These are phyloP conservation scores for Podaxis rugospora DNA, from an alignment of 768 basidiomycete species.

Conservation along the genomic window DNA sequence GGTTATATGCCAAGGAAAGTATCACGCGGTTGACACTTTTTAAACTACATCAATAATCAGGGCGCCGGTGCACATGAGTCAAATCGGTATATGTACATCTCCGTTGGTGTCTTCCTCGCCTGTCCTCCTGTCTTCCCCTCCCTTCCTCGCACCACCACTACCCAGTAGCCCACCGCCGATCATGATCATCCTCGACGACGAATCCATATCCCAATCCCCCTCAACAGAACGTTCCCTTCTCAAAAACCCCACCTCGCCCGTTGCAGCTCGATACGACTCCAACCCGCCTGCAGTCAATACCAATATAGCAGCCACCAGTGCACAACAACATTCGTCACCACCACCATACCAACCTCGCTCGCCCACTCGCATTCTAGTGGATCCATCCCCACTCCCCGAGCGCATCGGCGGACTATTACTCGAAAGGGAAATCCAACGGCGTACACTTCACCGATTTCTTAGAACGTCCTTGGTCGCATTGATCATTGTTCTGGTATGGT, in stretches of 20 bases:
- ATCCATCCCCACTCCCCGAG: not conserved
- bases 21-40: not conserved
- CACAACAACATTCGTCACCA: not conserved
- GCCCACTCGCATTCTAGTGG: not conserved
- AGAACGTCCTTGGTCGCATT: conserved; percentile 17
- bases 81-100: not conserved
- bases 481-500: conserved; percentile 18
- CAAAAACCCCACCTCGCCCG: conserved; percentile 11
- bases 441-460: conserved; percentile 15
- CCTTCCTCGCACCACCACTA: not conserved
- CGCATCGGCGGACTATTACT: not conserved
- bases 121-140: not conserved
- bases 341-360: not conserved
- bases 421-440: not conserved
- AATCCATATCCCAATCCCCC: not conserved
- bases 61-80: not conserved
- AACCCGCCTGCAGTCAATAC: not conserved
- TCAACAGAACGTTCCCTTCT: conserved; percentile 20
- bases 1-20: not conserved
- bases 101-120: not conserved
- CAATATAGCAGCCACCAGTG: not conserved
- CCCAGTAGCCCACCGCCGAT: not conserved
- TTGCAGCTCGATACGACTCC: conserved; percentile 1
- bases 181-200: conserved; percentile 14
- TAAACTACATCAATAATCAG: not conserved